A percentile compares a stretch with the other conserved stretches of the same genome.
These are phyloP conservation scores for Agaricus blazei DNA, from an alignment of 768 basidiomycete genomes.

Conservation along the genomic window DNA sequence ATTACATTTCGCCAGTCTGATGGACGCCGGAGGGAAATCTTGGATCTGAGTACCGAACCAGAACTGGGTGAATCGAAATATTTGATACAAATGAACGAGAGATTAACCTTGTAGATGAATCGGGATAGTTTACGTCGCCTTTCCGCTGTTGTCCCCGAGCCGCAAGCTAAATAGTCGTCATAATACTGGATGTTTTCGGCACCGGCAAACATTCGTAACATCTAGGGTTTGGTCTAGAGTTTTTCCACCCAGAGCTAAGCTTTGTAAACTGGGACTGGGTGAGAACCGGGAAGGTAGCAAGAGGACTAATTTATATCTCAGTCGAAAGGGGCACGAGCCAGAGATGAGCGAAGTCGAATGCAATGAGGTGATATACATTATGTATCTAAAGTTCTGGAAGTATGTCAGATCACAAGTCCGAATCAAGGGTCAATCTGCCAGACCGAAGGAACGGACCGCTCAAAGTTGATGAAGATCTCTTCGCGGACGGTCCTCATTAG, in stretches of 20 bases:
- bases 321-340: slow-evolving; percentile 18
- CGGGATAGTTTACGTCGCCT: slow-evolving; percentile 4
- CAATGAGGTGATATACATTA: slow-evolving; percentile 28
- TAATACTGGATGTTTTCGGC: slow-evolving; percentile 5
- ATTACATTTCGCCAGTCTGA: slow-evolving; percentile 15
- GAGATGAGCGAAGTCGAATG: slow-evolving; percentile 17
- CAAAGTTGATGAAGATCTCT: slow-evolving; percentile 23
- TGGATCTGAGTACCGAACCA: slow-evolving; percentile 10
- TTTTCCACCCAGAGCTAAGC: background rate
- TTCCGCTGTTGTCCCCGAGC: background rate
- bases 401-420: slow-evolving; percentile 39
- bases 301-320: slow-evolving; percentile 37
- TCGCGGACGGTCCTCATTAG: slow-evolving; percentile 25
- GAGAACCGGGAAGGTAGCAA: background rate
- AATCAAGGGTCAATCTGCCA: slow-evolving; percentile 37
- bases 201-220: slow-evolving; percentile 2
- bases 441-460: slow-evolving; percentile 35
- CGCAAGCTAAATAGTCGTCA: slow-evolving; percentile 5
- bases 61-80: slow-evolving; percentile 2
- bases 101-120: slow-evolving; percentile 11
- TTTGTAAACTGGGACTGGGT: slow-evolving; percentile 6
- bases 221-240: background rate
- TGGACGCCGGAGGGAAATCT: slow-evolving; percentile 13
- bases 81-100: slow-evolving; percentile 9
- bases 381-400: slow-evolving; percentile 39